Percentiles rank a stretch among this genome's conserved stretches.
These are phyloP conservation scores for Meripilus lineatus DNA, from an alignment of 1,284 basidiomycete species.

Conservation along the genomic window DNA sequence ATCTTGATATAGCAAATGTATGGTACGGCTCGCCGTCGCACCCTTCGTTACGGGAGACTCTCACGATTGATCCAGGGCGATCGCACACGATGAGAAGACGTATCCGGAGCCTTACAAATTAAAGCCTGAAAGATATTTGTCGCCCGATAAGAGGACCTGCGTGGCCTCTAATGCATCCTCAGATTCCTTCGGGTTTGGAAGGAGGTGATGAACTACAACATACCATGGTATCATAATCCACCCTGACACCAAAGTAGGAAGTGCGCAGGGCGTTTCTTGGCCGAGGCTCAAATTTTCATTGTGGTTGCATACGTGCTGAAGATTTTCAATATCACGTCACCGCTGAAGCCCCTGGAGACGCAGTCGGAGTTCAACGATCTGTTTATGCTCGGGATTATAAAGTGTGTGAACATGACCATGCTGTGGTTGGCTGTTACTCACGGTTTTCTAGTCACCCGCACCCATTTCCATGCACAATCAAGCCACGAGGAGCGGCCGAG, in stretches of 20 bases:
- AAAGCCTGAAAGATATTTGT: constrained; percentile 2
- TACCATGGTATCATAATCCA: neutral
- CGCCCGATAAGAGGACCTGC: constrained; percentile 5
- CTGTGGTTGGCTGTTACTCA: too few relatives aligned
- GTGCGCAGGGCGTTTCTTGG: constrained; percentile 30
- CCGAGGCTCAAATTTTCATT: constrained; percentile 30
- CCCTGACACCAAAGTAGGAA: constrained; percentile 13
- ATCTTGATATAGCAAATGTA: too few relatives aligned
- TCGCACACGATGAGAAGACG: neutral
- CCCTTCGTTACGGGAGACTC: constrained; percentile 1
- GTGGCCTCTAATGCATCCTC: neutral
- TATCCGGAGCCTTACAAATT: neutral
- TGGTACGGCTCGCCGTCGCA: too few relatives aligned
- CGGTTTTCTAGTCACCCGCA: too few relatives aligned
- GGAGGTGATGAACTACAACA: neutral
- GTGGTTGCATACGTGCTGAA: constrained; percentile 25
- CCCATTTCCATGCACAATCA: too few relatives aligned
- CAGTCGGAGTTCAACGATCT: too few relatives aligned
- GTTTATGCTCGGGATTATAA: too few relatives aligned
- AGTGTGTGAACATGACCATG: too few relatives aligned
- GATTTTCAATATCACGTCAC: constrained; percentile 22
- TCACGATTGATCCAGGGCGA: constrained; percentile 7
- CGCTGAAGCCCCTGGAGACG: too few relatives aligned
- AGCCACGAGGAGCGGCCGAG: too few relatives aligned
- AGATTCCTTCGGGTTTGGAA: constrained; percentile 11